A percentile compares a stretch with the other conserved stretches of the same genome.
These are phyloP conservation scores for Dothistroma pini DNA, from an alignment of 2,329 filamentous ascomycete species.

Conservation along the genomic window DNA sequence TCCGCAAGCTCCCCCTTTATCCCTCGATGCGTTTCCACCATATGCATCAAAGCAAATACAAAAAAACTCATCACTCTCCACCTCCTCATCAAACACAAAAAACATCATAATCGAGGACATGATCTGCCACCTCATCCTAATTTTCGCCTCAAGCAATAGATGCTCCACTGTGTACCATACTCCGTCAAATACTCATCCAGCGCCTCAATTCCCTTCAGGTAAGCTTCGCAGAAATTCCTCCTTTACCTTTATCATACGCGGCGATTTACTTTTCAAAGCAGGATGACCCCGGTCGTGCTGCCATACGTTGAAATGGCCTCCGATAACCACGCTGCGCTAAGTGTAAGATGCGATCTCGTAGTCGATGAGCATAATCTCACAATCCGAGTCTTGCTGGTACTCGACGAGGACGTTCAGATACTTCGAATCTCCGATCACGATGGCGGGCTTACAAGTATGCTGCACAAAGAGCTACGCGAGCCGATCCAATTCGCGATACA, in stretches of 20 bases:
- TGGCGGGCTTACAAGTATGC: too few species aligned
- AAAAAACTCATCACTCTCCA: neutral
- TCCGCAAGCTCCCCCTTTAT: neutral
- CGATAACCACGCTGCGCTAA: too few species aligned
- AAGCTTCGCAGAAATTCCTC: neutral
- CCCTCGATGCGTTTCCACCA: neutral
- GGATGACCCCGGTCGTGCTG: neutral
- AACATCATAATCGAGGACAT: neutral
- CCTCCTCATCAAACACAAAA: neutral
- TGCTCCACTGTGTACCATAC: neutral
- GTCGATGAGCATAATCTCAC: too few species aligned
- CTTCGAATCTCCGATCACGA: too few species aligned
- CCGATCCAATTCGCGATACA: too few species aligned
- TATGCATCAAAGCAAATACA: neutral
- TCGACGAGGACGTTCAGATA: too few species aligned
- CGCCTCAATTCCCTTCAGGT: neutral
- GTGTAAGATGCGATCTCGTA: too few species aligned
- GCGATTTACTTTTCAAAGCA: neutral
- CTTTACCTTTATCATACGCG: neutral
- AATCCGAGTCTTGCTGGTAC: too few species aligned
- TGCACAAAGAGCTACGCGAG: too few species aligned
- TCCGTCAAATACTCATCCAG: neutral
- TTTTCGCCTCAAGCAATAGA: neutral
- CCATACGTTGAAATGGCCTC: too few species aligned
- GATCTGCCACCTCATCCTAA: neutral